Conservation (phyloP, 306 rosid genomes). For the Mucuna pruriens region DNA sequence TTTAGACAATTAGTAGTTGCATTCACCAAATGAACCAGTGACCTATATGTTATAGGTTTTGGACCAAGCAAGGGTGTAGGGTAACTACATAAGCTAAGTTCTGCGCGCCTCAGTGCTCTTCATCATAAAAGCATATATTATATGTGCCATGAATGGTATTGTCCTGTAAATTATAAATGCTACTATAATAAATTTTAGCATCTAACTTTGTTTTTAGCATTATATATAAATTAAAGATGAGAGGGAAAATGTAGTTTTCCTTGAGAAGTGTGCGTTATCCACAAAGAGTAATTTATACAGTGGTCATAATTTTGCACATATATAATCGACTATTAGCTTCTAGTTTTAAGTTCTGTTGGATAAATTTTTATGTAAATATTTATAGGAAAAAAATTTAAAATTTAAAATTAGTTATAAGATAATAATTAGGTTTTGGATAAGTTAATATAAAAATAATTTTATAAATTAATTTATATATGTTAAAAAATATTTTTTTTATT, state of each 20-base stretch:
- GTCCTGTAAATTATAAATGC: conserved; percentile 3
- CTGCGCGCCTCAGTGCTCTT: not conserved
- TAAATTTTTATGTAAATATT: too few relatives aligned
- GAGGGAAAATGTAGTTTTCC: conserved; percentile 2
- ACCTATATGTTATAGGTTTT: conserved; percentile 12
- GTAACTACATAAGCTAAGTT: not conserved
- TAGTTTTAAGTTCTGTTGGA: too few relatives aligned
- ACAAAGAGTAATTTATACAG: not conserved
- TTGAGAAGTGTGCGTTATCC: not conserved
- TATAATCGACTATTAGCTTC: not conserved
- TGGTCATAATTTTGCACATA: not conserved
- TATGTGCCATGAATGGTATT: not conserved
- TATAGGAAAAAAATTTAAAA: too few relatives aligned
- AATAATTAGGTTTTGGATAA: too few relatives aligned
- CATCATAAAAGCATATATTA: not conserved
- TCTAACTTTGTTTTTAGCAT: not conserved
- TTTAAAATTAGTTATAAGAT: too few relatives aligned
- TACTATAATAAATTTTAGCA: not conserved
- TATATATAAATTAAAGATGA: not conserved
- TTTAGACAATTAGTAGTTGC: conserved; percentile 19
- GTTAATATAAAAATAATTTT: too few relatives aligned
- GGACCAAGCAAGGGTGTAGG: conserved; percentile 15
- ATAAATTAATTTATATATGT: too few relatives aligned
- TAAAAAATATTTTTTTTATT: too few relatives aligned
- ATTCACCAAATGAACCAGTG: conserved; percentile 3